Evolutionary conservation across 306 rosid species (phyloP), one percentile per base, ranked within the genome.

Genomic region (Gastrolobium bilobum): DNA sequence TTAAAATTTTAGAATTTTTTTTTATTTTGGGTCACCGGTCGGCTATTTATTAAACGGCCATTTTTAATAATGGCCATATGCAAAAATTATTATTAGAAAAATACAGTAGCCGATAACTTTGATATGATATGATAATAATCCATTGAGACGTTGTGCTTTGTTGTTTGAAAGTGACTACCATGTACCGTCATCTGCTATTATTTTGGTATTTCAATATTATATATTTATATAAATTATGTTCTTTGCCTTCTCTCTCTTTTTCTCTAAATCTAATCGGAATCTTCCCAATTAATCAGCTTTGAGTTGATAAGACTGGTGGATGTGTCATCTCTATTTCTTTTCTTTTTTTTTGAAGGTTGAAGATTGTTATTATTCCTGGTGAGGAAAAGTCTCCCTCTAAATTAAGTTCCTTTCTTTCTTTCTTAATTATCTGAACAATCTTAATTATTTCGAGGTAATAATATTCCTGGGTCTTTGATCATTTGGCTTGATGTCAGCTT

Each of bases 301-400:
- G 75, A 85, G 85, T 79, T 72, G 89, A 85, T 85, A 90, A 90
- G 97, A 84, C 88, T 85, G 80, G 86, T 78, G 69, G 84, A 50
- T 81, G 86, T 63, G 82, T 76, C 80, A 11, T 79, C 87, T 50
- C 59, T n/a, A n/a, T n/a, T n/a, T 20, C 1, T 20, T 20, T 20
- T 20, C 1, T 20, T 20, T 43, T 67, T 75, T 75, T 26, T 47
- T 67, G 30, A 50, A 63, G 34, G 1, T 72, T 63, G 65, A 85
- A 82, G 73, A 35, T 87, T 86, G 58, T 82, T 73, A 69, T 52
- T 56, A 38, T 70, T 71, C 63, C 88, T 64, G 91, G 92, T 88
- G 57, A 86, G 73, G 31, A 1, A 53, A 68, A 46, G 0, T 58
- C 69, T 52, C 84, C 44, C 60, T 61, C 73, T 60, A 7, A 33